Evolutionary conservation across 2,329 filamentous ascomycete species (phyloP), one percentile per base, ranked within the genome.

Genomic region (Diaporthe amygdali): DNA sequence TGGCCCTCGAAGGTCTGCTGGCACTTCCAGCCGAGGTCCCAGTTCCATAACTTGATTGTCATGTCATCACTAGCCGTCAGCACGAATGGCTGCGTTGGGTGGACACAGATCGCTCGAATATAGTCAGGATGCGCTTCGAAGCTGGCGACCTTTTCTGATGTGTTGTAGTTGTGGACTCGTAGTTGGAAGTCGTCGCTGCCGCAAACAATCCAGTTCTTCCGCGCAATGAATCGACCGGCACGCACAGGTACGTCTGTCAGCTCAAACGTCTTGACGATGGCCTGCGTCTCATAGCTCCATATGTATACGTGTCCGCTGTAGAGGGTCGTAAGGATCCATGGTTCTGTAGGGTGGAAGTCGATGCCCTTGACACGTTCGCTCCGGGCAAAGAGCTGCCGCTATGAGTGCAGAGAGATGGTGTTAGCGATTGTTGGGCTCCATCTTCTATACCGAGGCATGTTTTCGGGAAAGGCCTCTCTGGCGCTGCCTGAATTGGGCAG

Each of bases 201-300:
- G 84, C 94, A 96, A 69, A 97, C 94, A 77, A 97, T 97, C 96
- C 96, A 99, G 84, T 98, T 99, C 91, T 99, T 99, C 78, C 96
- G 91, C 76, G 96, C 94, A 79, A 99, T 91, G 83, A 99, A 99
- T 77, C 96, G 94, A 79, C 96, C 96, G 74, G 96, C 96, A 83
- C 96, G 93, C 71, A 99, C 96, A 75, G 96, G 96, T 64, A 99
- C 96, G 88, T 99, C 96, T 81, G 96, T 98, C 76, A 98, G 91
- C 86, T 99, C 96, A 83, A 99, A 99, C 5, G 96, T 98, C 88
- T 98, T 98, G 84, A 99, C 94, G 74, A 98, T 95, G 74, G 95
- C 93, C 82, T 97, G 95, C 66, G 95, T 97, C 84, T 97, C 96
- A 84, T 97, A 97, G 41, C 96, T 98, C 95, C 96, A 98, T 81